Percentiles rank a stretch among this genome's conserved stretches.
Evolutionary conservation across 2,329 filamentous ascomycete genomes (phyloP).

Genomic region (Diaporthe citri): DNA sequence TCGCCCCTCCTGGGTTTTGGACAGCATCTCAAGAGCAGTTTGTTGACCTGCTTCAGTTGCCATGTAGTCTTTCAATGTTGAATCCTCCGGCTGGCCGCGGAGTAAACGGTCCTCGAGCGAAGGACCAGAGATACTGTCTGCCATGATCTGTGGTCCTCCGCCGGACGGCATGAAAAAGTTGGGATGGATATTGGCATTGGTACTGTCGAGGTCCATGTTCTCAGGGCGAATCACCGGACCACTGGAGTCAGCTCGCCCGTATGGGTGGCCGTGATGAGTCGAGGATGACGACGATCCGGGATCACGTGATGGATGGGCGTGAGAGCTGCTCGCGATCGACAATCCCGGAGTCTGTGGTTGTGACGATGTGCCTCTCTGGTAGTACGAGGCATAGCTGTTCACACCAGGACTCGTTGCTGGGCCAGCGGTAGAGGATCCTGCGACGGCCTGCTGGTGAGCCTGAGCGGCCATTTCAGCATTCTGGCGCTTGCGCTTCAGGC

Average conservation of each 20-base stretch:
- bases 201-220: conserved; percentile 55
- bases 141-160: conserved; percentile 57
- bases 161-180: conserved; percentile 56
- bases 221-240: conserved; percentile 49
- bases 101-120: conserved; percentile 66
- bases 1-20: conserved; percentile 63
- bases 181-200: conserved; percentile 53
- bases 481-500: conserved; percentile 78
- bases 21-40: conserved; percentile 66
- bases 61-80: conserved; percentile 60
- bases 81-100: conserved; percentile 53
- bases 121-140: conserved; percentile 54
- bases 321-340: conserved; percentile 47
- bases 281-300: conserved; percentile 52
- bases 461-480: conserved; percentile 65
- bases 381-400: conserved; percentile 50
- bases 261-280: conserved; percentile 50
- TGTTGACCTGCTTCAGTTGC: conserved; percentile 58
- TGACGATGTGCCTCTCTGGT: conserved; percentile 50
- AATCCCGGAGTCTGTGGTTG: conserved; percentile 55
- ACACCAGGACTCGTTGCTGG: conserved; percentile 53
- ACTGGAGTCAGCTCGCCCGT: conserved; percentile 42
- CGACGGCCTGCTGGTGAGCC: conserved; percentile 41
- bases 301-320: conserved; percentile 51
- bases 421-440: conserved; percentile 39